Conservation (phyloP, 208 protist species). For the Angomonas ambiguus region DNA sequence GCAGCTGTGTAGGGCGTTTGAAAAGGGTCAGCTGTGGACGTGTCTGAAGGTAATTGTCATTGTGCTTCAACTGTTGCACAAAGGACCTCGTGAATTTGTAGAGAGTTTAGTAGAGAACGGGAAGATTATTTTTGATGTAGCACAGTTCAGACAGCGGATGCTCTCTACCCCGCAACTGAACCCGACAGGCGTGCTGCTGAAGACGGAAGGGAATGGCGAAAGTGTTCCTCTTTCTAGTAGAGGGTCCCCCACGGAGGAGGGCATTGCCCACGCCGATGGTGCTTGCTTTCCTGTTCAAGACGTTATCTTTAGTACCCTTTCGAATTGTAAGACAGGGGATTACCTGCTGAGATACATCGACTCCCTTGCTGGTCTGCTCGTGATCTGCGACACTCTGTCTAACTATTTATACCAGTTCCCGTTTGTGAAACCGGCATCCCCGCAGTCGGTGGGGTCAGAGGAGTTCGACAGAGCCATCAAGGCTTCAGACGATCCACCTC, state of each 20-base stretch:
- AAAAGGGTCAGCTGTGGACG: slow-evolving; percentile 30
- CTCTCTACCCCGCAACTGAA: background rate
- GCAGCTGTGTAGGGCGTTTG: slow-evolving; percentile 26
- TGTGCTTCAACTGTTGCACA: slow-evolving; percentile 23
- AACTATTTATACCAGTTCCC: background rate
- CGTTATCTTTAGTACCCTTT: too few relatives aligned
- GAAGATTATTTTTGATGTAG: slow-evolving; percentile 12
- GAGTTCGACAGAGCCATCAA: background rate
- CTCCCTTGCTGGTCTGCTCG: background rate
- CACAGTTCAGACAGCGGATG: background rate
- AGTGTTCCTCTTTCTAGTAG: too few relatives aligned
- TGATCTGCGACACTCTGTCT: background rate
- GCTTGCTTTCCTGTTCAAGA: too few relatives aligned
- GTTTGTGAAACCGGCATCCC: background rate
- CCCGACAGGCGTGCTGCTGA: too few relatives aligned
- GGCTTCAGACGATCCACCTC: background rate
- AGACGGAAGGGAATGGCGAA: too few relatives aligned
- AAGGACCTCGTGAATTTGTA: slow-evolving; percentile 23
- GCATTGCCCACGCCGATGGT: too few relatives aligned
- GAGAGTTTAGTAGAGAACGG: slow-evolving; percentile 3
- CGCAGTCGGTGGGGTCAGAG: background rate
- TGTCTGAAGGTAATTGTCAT: slow-evolving; percentile 28
- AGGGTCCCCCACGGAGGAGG: too few relatives aligned
- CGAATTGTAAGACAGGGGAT: too few relatives aligned
- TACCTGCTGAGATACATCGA: background rate